Evolutionary conservation across 2,329 filamentous ascomycete genomes (phyloP).

Genomic region (Amphichorda felina): DNA sequence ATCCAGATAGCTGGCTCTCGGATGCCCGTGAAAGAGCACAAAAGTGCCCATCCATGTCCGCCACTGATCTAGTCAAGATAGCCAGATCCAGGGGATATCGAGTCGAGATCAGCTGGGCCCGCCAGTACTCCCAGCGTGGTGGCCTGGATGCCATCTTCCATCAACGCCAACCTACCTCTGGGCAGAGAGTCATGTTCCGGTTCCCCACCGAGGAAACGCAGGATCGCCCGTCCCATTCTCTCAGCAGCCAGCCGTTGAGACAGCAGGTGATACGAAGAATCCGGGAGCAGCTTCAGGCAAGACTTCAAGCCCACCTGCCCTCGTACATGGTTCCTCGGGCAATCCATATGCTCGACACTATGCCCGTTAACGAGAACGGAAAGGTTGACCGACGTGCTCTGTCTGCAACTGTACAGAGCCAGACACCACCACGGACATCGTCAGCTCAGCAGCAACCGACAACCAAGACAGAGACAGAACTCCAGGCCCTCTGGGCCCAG

Average conservation of each 20-base stretch:
- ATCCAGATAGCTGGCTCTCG: conserved; percentile 5
- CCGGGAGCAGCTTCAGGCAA: background rate
- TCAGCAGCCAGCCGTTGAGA: conserved; percentile 9
- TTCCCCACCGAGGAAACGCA: conserved; percentile 10
- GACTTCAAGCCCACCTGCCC: conserved; percentile 5
- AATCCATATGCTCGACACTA: conserved; percentile 4
- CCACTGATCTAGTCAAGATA: conserved; percentile 9
- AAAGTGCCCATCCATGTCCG: conserved; percentile 4
- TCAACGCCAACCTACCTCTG: conserved; percentile 15
- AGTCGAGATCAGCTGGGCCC: conserved; percentile 32
- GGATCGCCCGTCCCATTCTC: background rate
- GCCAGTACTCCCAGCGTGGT: conserved; percentile 16
- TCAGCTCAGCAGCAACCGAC: background rate
- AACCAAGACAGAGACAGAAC: conserved; percentile 6
- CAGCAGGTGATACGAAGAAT: conserved; percentile 3
- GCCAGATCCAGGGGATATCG: conserved; percentile 25
- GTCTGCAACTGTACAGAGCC: too few relatives aligned
- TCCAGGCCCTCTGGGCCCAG: conserved; percentile 21
- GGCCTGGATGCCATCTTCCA: conserved; percentile 16
- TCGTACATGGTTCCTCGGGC: conserved; percentile 7
- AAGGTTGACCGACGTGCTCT: conserved; percentile 8
- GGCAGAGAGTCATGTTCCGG: conserved; percentile 7
- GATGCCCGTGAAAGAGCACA: conserved; percentile 1
- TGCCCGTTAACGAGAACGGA: conserved; percentile 8
- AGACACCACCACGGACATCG: too few relatives aligned